Percentiles rank a stretch among this genome's conserved stretches.
Conservation (phyloP, 371 early-diverging fungal species). For the Saksenaea oblongispora region DNA sequence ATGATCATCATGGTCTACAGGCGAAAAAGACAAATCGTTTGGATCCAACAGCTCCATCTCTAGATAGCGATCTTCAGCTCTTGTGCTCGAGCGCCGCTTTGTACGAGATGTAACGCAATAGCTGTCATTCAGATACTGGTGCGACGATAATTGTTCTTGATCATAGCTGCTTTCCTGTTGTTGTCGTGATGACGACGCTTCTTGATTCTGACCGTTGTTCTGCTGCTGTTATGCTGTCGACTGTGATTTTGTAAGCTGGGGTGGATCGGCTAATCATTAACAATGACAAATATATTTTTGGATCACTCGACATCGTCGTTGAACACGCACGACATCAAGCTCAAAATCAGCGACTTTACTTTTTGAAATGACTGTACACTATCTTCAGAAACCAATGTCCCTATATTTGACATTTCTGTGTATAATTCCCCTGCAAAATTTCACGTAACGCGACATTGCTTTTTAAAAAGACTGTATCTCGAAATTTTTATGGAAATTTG, state of each 20-base stretch:
- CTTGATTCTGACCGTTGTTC: constrained; percentile 11
- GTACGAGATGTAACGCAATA: constrained; percentile 11
- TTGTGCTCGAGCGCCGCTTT: constrained; percentile 15
- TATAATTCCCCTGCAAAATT: too few relatives aligned
- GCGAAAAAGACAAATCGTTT: constrained; percentile 14
- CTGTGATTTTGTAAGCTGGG: constrained; percentile 9
- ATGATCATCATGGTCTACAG: constrained; percentile 13
- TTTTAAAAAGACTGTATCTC: too few relatives aligned
- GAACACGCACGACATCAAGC: constrained; percentile 3
- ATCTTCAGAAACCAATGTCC: too few relatives aligned
- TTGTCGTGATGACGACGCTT: constrained; percentile 8
- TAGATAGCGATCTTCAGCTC: constrained; percentile 17
- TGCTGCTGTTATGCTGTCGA: constrained; percentile 6
- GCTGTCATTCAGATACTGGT: constrained; percentile 8
- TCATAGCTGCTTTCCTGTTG: constrained; percentile 8
- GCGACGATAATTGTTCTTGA: constrained; percentile 8
- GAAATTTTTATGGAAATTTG: too few relatives aligned
- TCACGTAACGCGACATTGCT: too few relatives aligned
- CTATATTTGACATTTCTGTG: too few relatives aligned
- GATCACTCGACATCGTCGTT: background rate
- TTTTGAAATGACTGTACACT: background rate
- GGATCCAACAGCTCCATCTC: constrained; percentile 15
- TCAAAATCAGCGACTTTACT: constrained; percentile 4
- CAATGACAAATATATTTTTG: constrained; percentile 7
- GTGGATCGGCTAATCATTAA: constrained; percentile 12